Evolutionary conservation across 768 basidiomycete genomes (phyloP), one percentile per base, ranked within the genome.

Genomic region (Sarcodon aspratus): DNA sequence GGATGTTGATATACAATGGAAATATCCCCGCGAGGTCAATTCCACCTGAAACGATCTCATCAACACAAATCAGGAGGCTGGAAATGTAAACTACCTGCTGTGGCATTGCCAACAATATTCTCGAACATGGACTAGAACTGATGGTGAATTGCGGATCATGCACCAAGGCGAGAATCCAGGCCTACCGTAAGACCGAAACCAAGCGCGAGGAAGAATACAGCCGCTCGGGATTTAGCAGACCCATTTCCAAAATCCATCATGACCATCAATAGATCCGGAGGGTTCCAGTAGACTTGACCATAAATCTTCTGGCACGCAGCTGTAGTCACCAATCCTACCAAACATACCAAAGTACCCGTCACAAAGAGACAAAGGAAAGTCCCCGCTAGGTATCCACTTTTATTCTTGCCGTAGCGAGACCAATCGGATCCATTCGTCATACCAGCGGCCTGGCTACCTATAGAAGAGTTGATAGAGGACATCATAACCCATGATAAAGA

Each of bases 1-100:
- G 62, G 49, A 72, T 67, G 53, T 74, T 71, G 62, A 75, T 57
- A 51, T 65, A 75, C 45, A 59, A 52, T 0, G 70, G 71, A 46
- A 60, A 61, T 44, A 72, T 52, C 5, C 69, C 70, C 2, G 69
- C 61, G 15, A 74, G 57, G 52, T 74, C 73, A 34, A 59, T 56
- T 5, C 58, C 59, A 13, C 37, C 37, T 38, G 18, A 38, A 13
- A 18, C 12, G 12, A 38, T 38, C 21, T 27, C 21, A 27, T 27
- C 21, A 27, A 27, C 21, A 27, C 37, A 38, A 38, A 38, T 13
- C 13, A 38, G 12, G 18, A 18, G 6, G 13, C 37, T 38, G 13
- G 6, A 6, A 38, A 27, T 27, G 21, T 6, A 38, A 38, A 38
- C 18, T 38, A 10, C 54, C 56, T 5, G 59, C 50, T 12, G 57